Base-by-base conservation (phyloP, 495 filamentous ascomycete genomes). In the Hapsidospora chrysogenum region DNA sequence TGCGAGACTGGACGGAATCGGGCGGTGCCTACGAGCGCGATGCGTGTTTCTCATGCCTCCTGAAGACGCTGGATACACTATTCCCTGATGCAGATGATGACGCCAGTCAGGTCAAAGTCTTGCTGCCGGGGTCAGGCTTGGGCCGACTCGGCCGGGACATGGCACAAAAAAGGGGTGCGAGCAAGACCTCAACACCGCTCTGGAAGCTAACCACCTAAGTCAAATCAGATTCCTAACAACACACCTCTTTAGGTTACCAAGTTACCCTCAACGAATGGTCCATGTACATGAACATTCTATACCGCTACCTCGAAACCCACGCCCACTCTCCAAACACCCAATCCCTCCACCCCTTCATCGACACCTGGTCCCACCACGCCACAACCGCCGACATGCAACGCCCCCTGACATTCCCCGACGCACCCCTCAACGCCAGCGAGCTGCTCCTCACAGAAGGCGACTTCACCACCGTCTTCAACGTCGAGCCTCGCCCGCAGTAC, bases 221-320 rank as follows among this genome's bases (percentile, higher is more conserved):
- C 13, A 21, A 15, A 6, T 26, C 16, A 22, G 15, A 18, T 22
- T 9, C 17, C 2, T 8, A 15, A 31, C 3, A 17, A 8, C 18
- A 10, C 29, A 6, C 9, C 2, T 31, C 8, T 5, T 17, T 13
- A 45, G 50, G 53, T 29, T 60, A 59, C 37, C 43, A 58, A 26
- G 58, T 57, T 11, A 46, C 51, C 13, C 57, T 54, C 39, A 64
- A 63, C 33, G 61, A 66, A 45, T 57, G 50, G 38, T 63, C 60
- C 14, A 41, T 44, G 31, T 64, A 60, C 25, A 50, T 60, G 49
- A 57, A 57, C 31, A 37, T 64, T 9, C 52, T 51, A 9, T 52
- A 60, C 29, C 50, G 54, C 27, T 63, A 38, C 36, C 37, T 47
- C 26, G 33, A 40, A 21, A 30, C 17, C 18, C 37, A 50, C 16